Conservation (phyloP, 1,284 basidiomycete genomes). For the Heterobasidion occidentale region DNA sequence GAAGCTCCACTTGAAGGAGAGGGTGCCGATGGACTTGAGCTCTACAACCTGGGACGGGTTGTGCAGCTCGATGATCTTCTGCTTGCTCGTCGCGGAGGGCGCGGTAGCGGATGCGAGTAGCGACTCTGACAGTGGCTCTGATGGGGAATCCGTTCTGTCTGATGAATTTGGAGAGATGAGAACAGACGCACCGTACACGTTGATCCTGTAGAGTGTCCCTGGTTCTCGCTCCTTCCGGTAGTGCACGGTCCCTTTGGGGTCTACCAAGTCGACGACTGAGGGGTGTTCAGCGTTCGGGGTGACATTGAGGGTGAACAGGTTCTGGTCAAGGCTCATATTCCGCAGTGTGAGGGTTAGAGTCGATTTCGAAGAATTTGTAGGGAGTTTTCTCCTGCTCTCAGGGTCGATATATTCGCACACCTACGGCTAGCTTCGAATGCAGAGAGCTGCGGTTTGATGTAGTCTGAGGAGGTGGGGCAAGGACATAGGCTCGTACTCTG, state of each 20-base stretch:
- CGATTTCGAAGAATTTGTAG: not conserved
- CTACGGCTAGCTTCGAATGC: not conserved
- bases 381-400: not conserved
- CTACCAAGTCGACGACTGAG: conserved; percentile 57
- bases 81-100: conserved; percentile 56
- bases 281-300: conserved; percentile 49
- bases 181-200: conserved; percentile 51
- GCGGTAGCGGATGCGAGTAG: conserved; percentile 57
- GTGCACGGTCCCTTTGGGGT: conserved; percentile 51
- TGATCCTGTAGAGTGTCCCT: conserved; percentile 46
- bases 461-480: too few relatives aligned
- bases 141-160: not conserved
- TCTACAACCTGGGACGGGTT: conserved; percentile 68
- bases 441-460: too few relatives aligned
- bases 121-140: conserved; percentile 63
- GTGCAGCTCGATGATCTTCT: conserved; percentile 65
- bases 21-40: conserved; percentile 63
- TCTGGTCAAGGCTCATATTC: conserved; percentile 69
- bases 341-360: not conserved
- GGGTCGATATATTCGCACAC: not conserved
- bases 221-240: conserved; percentile 60
- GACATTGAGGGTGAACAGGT: conserved; percentile 70
- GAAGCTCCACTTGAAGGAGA: conserved; percentile 73
- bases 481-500: too few relatives aligned
- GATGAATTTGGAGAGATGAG: not conserved